A percentile compares a stretch with the other conserved stretches of the same genome.
Conservation (phyloP, 2,329 filamentous ascomycete genomes). For the Akanthomyces dipterigenus region DNA sequence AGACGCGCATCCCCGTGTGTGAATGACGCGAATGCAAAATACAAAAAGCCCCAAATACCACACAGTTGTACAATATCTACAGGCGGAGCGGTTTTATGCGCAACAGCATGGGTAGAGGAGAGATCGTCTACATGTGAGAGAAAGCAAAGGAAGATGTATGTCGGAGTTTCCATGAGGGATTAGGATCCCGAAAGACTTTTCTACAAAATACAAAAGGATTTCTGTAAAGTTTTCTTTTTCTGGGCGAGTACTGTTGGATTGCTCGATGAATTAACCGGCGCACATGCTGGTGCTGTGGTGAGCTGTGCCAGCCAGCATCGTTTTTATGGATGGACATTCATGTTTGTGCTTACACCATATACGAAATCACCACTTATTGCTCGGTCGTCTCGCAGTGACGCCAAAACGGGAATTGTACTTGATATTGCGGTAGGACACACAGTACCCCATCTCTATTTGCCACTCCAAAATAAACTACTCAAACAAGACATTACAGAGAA, state of each 20-base stretch:
- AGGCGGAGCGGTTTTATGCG: conserved; percentile 66
- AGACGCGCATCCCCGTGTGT: neutral
- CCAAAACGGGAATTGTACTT: neutral
- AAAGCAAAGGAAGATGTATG: neutral
- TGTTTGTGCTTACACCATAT: neutral
- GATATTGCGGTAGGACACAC: neutral
- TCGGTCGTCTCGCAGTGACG: neutral
- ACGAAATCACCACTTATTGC: neutral
- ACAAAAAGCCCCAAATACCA: neutral
- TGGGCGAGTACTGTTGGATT: neutral
- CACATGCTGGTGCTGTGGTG: too few relatives aligned
- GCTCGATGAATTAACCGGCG: too few relatives aligned
- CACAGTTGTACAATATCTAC: conserved; percentile 48
- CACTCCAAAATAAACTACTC: neutral
- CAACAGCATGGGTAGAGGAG: conserved; percentile 63
- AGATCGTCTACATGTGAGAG: neutral
- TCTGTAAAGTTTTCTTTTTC: neutral
- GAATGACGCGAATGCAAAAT: neutral
- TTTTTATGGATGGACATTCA: too few relatives aligned
- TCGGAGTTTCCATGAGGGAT: neutral
- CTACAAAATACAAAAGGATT: conserved; percentile 7
- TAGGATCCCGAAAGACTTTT: neutral
- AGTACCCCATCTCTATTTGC: neutral
- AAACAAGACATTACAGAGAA: conserved; percentile 1
- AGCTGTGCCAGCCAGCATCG: too few relatives aligned